Conservation (phyloP, 140 eudicot genomes). For the Ambrosia hybrid region DNA sequence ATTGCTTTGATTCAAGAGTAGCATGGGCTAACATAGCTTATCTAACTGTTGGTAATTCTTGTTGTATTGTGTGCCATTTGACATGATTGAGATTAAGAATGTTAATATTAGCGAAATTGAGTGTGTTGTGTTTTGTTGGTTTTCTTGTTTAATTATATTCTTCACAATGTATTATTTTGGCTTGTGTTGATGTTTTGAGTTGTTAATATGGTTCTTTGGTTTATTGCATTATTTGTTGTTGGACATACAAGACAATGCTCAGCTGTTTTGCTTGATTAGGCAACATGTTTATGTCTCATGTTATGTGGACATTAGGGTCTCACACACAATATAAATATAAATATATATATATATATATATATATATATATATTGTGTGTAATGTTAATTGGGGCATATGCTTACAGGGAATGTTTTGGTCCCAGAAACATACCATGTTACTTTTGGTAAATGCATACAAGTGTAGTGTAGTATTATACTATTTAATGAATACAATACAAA, state of each 20-base stretch:
- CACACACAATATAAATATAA: not conserved
- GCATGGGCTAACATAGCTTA: constrained; percentile 29
- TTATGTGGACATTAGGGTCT: constrained; percentile 28
- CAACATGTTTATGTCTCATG: constrained; percentile 42
- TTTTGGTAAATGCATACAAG: constrained; percentile 26
- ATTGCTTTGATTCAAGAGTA: constrained; percentile 13
- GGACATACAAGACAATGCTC: constrained; percentile 25
- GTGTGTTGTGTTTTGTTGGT: constrained; percentile 21
- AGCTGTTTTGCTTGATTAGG: constrained; percentile 36
- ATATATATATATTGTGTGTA: constrained; percentile 4
- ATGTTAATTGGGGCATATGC: not conserved
- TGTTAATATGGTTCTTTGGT: constrained; percentile 14
- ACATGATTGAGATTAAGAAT: constrained; percentile 28
- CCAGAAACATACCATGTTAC: constrained; percentile 38
- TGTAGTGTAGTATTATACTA: not conserved
- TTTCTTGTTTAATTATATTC: constrained; percentile 21
- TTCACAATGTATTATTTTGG: constrained; percentile 26
- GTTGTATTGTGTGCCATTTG: constrained; percentile 25
- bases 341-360: constrained; percentile 8
- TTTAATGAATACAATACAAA: not conserved
- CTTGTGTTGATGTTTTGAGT: constrained; percentile 24
- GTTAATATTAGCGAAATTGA: constrained; percentile 27
- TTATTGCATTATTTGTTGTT: constrained; percentile 25
- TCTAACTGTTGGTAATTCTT: constrained; percentile 19
- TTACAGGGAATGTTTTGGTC: constrained; percentile 32